Percentiles rank a stretch among this genome's conserved stretches.
Evolutionary conservation across 768 basidiomycete species (phyloP).

Genomic region (Hypholoma fasciculare): DNA sequence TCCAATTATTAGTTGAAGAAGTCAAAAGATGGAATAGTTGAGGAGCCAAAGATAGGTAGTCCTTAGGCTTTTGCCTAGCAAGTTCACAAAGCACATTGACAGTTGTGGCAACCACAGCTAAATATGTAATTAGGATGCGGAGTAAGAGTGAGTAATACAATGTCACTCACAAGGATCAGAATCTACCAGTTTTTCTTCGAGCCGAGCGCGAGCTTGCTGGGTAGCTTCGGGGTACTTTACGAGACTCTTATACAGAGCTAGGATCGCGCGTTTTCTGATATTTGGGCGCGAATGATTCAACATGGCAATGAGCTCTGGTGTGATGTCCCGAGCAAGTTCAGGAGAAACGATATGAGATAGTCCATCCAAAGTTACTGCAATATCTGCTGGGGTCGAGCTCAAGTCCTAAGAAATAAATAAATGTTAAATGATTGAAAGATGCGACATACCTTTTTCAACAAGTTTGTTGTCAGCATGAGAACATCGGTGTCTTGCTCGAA

Average conservation of each 20-base stretch:
- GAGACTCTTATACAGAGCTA: conserved; percentile 80
- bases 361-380: conserved; percentile 79
- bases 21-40: conserved; percentile 92
- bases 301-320: conserved; percentile 82
- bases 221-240: conserved; percentile 82
- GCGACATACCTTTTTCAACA: conserved; percentile 81
- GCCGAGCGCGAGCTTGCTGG: conserved; percentile 59
- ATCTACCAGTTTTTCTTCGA: conserved; percentile 84
- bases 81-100: conserved; percentile 95
- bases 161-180: conserved; percentile 58
- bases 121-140: not conserved
- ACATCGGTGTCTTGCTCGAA: conserved; percentile 96
- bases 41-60: conserved; percentile 87
- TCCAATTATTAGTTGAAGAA: conserved; percentile 97
- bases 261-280: conserved; percentile 88
- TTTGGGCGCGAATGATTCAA: conserved; percentile 86
- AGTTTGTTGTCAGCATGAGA: conserved; percentile 94
- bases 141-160: not conserved
- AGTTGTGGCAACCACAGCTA: conserved; percentile 91
- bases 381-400: conserved; percentile 71
- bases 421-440: conserved; percentile 1
- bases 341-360: conserved; percentile 81
- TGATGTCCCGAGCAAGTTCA: conserved; percentile 89
- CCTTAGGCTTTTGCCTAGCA: conserved; percentile 73
- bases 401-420: conserved; percentile 61